These are phyloP conservation scores for Boletellus emodensis DNA, from an alignment of 768 basidiomycete species.

Conservation along the genomic window DNA sequence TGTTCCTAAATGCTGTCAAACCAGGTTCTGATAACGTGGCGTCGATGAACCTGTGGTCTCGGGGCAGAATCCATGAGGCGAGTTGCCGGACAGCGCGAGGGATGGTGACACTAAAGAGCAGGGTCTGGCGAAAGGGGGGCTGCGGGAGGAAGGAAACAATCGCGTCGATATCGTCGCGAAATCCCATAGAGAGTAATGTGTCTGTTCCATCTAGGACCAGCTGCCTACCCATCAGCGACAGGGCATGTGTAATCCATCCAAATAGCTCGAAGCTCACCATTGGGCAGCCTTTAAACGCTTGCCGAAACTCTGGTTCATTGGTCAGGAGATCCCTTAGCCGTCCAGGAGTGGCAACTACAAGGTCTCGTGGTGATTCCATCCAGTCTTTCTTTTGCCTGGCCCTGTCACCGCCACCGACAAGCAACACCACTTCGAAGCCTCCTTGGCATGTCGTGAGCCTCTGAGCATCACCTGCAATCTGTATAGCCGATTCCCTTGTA, in stretches of 20 bases:
- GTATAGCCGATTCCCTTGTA: slow-evolving; percentile 85
- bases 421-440: slow-evolving; percentile 64
- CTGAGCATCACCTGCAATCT: slow-evolving; percentile 81
- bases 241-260: background rate
- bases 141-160: slow-evolving; percentile 63
- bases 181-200: slow-evolving; percentile 88
- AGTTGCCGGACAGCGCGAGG: slow-evolving; percentile 68
- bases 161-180: slow-evolving; percentile 78
- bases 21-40: slow-evolving; percentile 53
- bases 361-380: slow-evolving; percentile 60
- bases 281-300: slow-evolving; percentile 50
- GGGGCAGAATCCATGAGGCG: slow-evolving; percentile 54
- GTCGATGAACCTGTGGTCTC: slow-evolving; percentile 68
- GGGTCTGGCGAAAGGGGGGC: slow-evolving; percentile 72
- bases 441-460: slow-evolving; percentile 58
- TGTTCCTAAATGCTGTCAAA: slow-evolving; percentile 22
- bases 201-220: slow-evolving; percentile 93
- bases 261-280: slow-evolving; percentile 43
- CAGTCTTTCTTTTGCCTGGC: slow-evolving; percentile 64
- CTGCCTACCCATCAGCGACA: slow-evolving; percentile 35
- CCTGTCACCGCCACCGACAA: slow-evolving; percentile 76
- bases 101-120: slow-evolving; percentile 89
- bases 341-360: slow-evolving; percentile 90
- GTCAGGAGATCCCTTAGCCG: slow-evolving; percentile 71
- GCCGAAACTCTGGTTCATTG: slow-evolving; percentile 51